Conservation (phyloP, 176 grass and related monocot species). For the Typha latifolia region DNA sequence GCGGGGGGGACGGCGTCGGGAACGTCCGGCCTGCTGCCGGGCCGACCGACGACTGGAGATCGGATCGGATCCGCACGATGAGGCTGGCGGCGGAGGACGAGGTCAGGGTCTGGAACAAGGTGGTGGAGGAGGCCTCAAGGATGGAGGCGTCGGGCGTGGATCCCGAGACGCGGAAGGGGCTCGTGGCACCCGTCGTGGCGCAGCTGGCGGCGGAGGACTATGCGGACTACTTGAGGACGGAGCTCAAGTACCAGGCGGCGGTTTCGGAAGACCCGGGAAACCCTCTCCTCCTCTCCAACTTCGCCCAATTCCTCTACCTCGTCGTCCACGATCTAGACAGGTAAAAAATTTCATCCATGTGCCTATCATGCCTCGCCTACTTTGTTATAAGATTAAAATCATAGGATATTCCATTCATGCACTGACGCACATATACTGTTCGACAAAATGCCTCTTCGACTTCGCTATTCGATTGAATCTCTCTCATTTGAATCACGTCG, state of each 20-base stretch:
- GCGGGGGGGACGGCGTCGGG: slow-evolving; percentile 33
- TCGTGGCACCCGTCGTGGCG: slow-evolving; percentile 10
- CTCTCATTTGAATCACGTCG: not conserved
- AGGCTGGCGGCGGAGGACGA: slow-evolving; percentile 13
- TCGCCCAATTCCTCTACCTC: slow-evolving; percentile 21
- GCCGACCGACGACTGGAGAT: slow-evolving; percentile 51
- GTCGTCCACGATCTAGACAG: slow-evolving; percentile 16
- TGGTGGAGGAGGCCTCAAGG: slow-evolving; percentile 1
- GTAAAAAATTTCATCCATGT: not conserved
- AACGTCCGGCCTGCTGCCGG: slow-evolving; percentile 61
- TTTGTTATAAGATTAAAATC: not conserved
- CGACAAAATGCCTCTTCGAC: not conserved
- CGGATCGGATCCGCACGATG: slow-evolving; percentile 22
- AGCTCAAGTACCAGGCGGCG: slow-evolving; percentile 16
- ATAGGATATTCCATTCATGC: not conserved
- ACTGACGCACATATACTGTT: not conserved
- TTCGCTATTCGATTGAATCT: not conserved
- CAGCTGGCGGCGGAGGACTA: slow-evolving; percentile 10
- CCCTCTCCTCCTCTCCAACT: slow-evolving; percentile 20
- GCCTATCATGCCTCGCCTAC: not conserved
- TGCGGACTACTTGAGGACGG: slow-evolving; percentile 16
- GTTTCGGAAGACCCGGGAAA: slow-evolving; percentile 4
- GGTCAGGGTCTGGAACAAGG: slow-evolving; percentile 5
- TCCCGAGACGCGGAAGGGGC: not conserved
- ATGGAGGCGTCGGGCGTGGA: slow-evolving; percentile 19